Conservation (phyloP, 176 grass and related monocot genomes). For the Eremochloa ophiuroides region DNA sequence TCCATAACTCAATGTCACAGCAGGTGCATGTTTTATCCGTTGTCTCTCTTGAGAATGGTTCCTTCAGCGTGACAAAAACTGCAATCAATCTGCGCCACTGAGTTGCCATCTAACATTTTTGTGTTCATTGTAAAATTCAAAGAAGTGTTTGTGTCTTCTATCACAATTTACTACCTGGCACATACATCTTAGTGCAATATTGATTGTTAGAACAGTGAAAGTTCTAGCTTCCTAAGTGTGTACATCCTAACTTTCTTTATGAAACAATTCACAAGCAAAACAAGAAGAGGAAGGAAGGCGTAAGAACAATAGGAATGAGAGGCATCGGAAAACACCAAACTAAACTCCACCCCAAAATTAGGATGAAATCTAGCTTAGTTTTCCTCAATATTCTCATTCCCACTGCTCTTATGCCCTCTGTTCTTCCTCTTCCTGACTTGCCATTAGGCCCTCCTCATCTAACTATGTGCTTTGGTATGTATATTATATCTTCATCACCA, state of each 20-base stretch:
- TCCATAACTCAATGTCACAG: not conserved
- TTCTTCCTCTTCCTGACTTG: not conserved
- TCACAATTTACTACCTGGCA: not conserved
- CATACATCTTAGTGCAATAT: not conserved
- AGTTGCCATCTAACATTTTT: not conserved
- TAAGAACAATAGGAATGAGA: constrained; percentile 40
- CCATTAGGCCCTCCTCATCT: not conserved
- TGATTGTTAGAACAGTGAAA: not conserved
- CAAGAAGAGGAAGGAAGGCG: constrained; percentile 23
- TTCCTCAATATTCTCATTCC: constrained; percentile 23
- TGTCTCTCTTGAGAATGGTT: not conserved
- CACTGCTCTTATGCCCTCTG: not conserved
- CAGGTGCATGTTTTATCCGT: not conserved
- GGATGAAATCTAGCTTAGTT: not conserved
- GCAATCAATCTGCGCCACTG: not conserved
- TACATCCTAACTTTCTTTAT: not conserved
- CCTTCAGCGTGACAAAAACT: not conserved
- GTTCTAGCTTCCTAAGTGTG: not conserved
- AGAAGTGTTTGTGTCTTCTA: not conserved
- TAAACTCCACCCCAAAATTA: not conserved
- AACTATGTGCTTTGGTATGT: not conserved
- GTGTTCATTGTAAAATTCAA: not conserved
- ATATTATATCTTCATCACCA: not conserved
- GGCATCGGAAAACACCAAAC: constrained; percentile 18
- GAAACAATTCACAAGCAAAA: not conserved